phyloP scores from a whole-genome alignment of 306 rosid species.

The Hylodesmum podocarpum region DNA sequence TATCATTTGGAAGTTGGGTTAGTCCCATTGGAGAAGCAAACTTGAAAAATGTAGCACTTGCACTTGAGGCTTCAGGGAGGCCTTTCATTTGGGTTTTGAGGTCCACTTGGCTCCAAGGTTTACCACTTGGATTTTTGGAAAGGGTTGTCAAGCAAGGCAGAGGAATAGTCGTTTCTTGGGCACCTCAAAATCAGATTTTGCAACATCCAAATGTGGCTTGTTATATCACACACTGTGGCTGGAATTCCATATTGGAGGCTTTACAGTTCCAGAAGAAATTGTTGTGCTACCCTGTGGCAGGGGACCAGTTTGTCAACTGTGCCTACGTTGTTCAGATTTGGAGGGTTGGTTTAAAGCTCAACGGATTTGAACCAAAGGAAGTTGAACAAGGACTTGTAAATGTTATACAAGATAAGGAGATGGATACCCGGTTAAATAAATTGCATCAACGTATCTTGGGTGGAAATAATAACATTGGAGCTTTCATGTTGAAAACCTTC shows the following conservation, averaged over 20 bases:
- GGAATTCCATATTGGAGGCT: constrained; percentile 94
- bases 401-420: constrained; percentile 58
- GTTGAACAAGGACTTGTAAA: constrained; percentile 61
- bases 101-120: constrained; percentile 54
- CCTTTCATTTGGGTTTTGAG: constrained; percentile 83
- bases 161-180: constrained; percentile 84
- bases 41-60: constrained; percentile 53
- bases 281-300: constrained; percentile 79
- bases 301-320: constrained; percentile 83
- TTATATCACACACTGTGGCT: constrained; percentile 89
- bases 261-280: constrained; percentile 57
- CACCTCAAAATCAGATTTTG: constrained; percentile 70
- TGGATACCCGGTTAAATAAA: constrained; percentile 39
- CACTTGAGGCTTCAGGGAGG: constrained; percentile 54
- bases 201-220: constrained; percentile 62
- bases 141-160: constrained; percentile 45
- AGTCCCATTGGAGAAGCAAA: constrained; percentile 68
- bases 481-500: constrained; percentile 43
- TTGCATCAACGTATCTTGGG: constrained; percentile 51
- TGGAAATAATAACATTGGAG: not conserved
- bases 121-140: constrained; percentile 57
- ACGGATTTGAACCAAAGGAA: constrained; percentile 56
- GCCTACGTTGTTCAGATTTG: constrained; percentile 62
- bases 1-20: constrained; percentile 94
- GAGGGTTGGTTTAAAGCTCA: constrained; percentile 64